phyloP scores from a whole-genome alignment of 192 early-diverging fungal genomes.

The Backusella tarrabulga region DNA sequence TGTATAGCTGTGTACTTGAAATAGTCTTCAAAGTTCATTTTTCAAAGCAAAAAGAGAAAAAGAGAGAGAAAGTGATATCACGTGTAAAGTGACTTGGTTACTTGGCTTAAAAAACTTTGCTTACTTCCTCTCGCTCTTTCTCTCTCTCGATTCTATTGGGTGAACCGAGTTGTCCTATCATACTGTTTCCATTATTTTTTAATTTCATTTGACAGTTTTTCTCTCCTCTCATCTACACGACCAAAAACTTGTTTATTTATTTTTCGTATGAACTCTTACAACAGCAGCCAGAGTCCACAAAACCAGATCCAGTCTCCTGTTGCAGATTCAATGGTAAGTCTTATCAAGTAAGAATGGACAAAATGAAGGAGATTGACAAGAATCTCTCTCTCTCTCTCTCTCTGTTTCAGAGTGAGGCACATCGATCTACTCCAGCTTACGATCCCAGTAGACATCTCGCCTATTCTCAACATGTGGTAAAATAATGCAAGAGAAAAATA shows the following conservation, averaged over 20 bases:
- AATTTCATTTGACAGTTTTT: not conserved
- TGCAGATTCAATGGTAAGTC: not conserved
- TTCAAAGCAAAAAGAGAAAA: no score
- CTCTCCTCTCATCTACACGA: not conserved
- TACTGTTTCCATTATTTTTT: not conserved
- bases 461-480: constrained; percentile 15
- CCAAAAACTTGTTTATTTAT: not conserved
- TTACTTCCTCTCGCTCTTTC: not conserved
- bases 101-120: not conserved
- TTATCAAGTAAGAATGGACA: not conserved
- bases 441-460: constrained; percentile 9
- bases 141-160: not conserved
- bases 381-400: not conserved
- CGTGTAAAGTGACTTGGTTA: not conserved
- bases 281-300: not conserved
- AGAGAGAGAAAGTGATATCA: not conserved
- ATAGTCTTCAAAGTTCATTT: constrained; percentile 2
- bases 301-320: not conserved
- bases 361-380: not conserved
- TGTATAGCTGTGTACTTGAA: not conserved
- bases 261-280: not conserved
- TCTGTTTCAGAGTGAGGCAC: constrained; percentile 12
- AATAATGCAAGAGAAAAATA: not conserved
- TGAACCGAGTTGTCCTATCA: not conserved
- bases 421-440: constrained; percentile 6